phyloP scores from a whole-genome alignment of 139 green algal species.

The Picochlorum sp. region DNA sequence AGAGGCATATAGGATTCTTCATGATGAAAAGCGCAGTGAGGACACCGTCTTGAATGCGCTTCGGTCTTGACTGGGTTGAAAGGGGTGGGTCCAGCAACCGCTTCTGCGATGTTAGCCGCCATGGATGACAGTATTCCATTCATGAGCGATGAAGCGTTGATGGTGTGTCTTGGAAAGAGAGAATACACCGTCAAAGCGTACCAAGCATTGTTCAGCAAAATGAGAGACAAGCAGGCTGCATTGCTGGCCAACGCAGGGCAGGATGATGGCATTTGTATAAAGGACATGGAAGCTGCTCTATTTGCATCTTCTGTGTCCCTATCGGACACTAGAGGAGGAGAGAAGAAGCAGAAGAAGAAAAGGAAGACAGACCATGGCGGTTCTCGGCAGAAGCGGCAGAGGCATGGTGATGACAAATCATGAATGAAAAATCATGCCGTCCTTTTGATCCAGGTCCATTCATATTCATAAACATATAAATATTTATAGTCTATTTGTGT shows the following conservation, averaged over 20 bases:
- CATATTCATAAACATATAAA: no score
- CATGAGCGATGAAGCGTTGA: constrained; percentile 52
- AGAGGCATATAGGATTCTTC: neutral
- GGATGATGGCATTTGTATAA: constrained; percentile 6
- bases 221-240: constrained; percentile 8
- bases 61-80: constrained; percentile 41
- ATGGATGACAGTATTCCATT: constrained; percentile 30
- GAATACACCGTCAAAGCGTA: constrained; percentile 37
- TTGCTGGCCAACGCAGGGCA: no score
- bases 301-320: constrained; percentile 16
- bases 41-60: constrained; percentile 24
- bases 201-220: constrained; percentile 13
- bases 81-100: constrained; percentile 60
- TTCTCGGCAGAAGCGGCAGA: neutral
- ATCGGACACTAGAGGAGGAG: neutral
- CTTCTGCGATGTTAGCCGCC: constrained; percentile 39
- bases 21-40: neutral
- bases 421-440: no score
- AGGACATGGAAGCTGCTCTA: neutral
- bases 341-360: neutral
- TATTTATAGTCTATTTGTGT: no score
- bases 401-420: neutral
- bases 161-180: constrained; percentile 16
- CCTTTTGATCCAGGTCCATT: no score
- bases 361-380: neutral